Percentiles rank a stretch among this genome's conserved stretches.
Conservation (phyloP, 2,329 filamentous ascomycete genomes). For the Torrubiella hemipterigena region DNA sequence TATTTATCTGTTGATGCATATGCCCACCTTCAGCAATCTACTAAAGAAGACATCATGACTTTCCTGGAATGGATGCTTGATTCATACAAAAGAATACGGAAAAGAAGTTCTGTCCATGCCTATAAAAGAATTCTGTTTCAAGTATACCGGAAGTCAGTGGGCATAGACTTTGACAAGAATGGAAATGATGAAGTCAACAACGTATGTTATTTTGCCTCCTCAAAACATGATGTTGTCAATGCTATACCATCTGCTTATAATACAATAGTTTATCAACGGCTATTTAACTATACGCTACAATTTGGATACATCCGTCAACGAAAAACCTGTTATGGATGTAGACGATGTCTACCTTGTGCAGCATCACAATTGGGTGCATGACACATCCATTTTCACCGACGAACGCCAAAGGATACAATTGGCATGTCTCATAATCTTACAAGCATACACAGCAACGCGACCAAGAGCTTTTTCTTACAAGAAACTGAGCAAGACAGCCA, state of each 20-base stretch:
- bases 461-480: neutral
- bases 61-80: slow-evolving; percentile 2
- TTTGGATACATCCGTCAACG: slow-evolving; percentile 1
- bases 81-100: slow-evolving; percentile 1
- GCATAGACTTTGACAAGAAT: neutral
- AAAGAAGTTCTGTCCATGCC: slow-evolving; percentile 1
- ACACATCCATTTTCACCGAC: no score
- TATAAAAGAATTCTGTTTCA: slow-evolving; percentile 2
- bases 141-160: neutral
- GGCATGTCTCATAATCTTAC: neutral
- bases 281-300: slow-evolving; percentile 1
- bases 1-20: neutral
- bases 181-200: slow-evolving; percentile 1
- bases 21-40: neutral
- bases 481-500: neutral
- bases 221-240: no score
- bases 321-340: slow-evolving; percentile 1
- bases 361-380: neutral
- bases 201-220: no score
- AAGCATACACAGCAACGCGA: neutral
- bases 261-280: slow-evolving; percentile 1
- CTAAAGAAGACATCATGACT: slow-evolving; percentile 1
- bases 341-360: slow-evolving; percentile 1
- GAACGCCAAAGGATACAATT: neutral
- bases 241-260: no score